Conservation (phyloP, 352 stramenopile genomes). For the Phytophthora colocasiae region DNA sequence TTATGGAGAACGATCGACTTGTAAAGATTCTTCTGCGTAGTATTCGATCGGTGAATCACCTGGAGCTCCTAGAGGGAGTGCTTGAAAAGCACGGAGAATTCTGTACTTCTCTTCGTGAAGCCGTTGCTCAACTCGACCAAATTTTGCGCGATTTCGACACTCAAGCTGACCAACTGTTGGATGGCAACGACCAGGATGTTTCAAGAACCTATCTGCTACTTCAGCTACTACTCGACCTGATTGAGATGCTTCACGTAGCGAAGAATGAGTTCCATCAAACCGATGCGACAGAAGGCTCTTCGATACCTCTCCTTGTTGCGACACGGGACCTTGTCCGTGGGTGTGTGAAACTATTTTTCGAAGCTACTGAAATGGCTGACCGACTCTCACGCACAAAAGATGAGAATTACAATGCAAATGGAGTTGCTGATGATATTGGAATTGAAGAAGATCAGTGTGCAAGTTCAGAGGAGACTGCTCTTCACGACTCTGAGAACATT, state of each 20-base stretch:
- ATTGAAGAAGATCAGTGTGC: constrained; percentile 20
- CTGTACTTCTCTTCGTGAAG: constrained; percentile 40
- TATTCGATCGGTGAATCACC: constrained; percentile 60
- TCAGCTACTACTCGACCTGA: constrained; percentile 38
- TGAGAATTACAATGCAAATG: constrained; percentile 4
- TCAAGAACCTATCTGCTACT: constrained; percentile 21
- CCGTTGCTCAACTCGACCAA: constrained; percentile 44
- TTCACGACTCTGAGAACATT: constrained; percentile 20
- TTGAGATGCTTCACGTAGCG: constrained; percentile 22
- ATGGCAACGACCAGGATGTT: background rate
- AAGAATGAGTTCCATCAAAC: constrained; percentile 4
- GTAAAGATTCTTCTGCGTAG: constrained; percentile 77
- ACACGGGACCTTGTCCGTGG: constrained; percentile 45
- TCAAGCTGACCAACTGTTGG: constrained; percentile 22
- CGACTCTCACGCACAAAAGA: constrained; percentile 48
- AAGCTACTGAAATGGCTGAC: constrained; percentile 70
- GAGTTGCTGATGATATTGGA: constrained; percentile 15
- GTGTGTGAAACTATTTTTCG: constrained; percentile 72
- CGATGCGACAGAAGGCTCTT: background rate
- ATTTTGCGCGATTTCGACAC: constrained; percentile 39
- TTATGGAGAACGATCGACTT: constrained; percentile 82
- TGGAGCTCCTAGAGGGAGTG: constrained; percentile 55
- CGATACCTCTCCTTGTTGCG: constrained; percentile 33
- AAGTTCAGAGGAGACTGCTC: constrained; percentile 11
- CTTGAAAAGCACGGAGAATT: constrained; percentile 60